Conservation (phyloP, 345 rosid species). For the Salix suchowensis region DNA sequence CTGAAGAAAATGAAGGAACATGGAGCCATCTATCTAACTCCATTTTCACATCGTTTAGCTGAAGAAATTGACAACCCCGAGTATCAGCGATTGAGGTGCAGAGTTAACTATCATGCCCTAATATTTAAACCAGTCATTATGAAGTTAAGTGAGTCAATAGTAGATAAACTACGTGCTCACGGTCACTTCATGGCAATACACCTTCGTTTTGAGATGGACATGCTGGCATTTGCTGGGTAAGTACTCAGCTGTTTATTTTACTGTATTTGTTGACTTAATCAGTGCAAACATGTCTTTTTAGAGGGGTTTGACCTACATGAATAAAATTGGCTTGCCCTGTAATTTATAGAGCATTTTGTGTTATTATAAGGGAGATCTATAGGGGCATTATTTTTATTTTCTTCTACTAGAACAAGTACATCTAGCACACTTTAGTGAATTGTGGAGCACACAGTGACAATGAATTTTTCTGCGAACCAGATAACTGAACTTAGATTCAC, state of each 20-base stretch:
- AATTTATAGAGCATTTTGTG: not conserved
- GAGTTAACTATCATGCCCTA: constrained; percentile 97
- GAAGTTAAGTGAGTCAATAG: constrained; percentile 86
- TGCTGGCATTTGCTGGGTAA: constrained; percentile 99
- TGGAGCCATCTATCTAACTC: constrained; percentile 91
- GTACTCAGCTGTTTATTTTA: constrained; percentile 19
- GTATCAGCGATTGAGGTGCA: constrained; percentile 93
- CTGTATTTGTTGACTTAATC: not conserved
- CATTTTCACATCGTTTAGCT: constrained; percentile 95
- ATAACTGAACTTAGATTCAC: not conserved
- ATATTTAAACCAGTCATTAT: constrained; percentile 89
- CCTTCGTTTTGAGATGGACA: constrained; percentile 99
- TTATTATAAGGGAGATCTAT: not conserved
- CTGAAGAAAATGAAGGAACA: constrained; percentile 85
- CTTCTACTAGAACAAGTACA: not conserved
- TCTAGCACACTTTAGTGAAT: not conserved
- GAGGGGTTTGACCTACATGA: not conserved
- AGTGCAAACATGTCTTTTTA: not conserved
- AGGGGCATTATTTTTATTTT: not conserved
- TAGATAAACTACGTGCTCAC: constrained; percentile 88
- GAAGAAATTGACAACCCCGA: constrained; percentile 91
- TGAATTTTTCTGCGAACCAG: not conserved
- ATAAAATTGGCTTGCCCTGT: not conserved
- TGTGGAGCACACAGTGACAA: not conserved
- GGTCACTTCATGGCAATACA: constrained; percentile 99